phyloP scores from a whole-genome alignment of 129 eudicot genomes.

The Sambucus nigra region DNA sequence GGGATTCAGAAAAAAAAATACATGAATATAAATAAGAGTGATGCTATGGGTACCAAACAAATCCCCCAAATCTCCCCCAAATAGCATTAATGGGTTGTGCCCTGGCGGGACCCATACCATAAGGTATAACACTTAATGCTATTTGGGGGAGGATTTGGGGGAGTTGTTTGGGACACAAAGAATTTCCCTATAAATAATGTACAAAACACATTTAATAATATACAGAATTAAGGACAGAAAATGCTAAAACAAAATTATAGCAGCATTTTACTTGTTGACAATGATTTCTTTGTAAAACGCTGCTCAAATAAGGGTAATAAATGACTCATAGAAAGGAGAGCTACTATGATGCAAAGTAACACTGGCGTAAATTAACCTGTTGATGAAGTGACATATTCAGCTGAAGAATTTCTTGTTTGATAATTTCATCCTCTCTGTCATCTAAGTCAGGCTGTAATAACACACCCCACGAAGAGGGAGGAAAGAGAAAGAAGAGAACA shows the following conservation, averaged over 20 bases:
- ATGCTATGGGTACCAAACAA: too few species aligned
- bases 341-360: neutral
- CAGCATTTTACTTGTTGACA: neutral
- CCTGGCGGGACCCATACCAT: too few species aligned
- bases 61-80: too few species aligned
- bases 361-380: slow-evolving; percentile 34
- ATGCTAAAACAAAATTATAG: slow-evolving; percentile 8
- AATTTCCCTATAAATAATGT: too few species aligned
- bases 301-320: too few species aligned
- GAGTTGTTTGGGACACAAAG: too few species aligned
- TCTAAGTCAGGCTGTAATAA: slow-evolving; percentile 63
- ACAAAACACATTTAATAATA: slow-evolving; percentile 4
- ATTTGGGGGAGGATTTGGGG: too few species aligned
- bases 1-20: slow-evolving; percentile 6
- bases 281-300: too few species aligned
- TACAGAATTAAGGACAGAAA: neutral
- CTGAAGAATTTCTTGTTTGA: slow-evolving; percentile 52
- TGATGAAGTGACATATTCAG: slow-evolving; percentile 47
- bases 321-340: neutral
- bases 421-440: slow-evolving; percentile 67
- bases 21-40: too few species aligned
- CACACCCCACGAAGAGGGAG: slow-evolving; percentile 4
- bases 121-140: too few species aligned
- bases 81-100: too few species aligned
- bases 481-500: slow-evolving; percentile 8